phyloP scores from a whole-genome alignment of 139 green algal genomes.

The Nannochloris sp. region DNA sequence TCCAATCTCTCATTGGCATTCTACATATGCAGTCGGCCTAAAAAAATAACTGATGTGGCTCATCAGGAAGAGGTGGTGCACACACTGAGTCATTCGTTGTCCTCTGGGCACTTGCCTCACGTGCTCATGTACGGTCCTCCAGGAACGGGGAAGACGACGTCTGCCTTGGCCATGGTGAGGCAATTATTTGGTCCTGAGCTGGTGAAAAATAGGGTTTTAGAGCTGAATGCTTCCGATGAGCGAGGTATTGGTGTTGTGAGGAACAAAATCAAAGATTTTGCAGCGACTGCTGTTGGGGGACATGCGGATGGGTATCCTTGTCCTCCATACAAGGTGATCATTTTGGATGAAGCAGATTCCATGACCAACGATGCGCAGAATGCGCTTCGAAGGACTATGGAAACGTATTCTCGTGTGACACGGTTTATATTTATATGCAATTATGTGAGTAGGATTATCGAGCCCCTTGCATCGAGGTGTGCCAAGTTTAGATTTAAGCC shows the following conservation, averaged over 20 bases:
- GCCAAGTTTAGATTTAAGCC: slow-evolving; percentile 87
- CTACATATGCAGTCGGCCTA: slow-evolving; percentile 62
- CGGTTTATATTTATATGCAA: slow-evolving; percentile 98
- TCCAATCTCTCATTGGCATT: neutral
- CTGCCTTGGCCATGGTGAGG: slow-evolving; percentile 83
- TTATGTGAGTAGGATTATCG: slow-evolving; percentile 97
- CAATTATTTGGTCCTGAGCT: slow-evolving; percentile 79
- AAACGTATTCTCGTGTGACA: slow-evolving; percentile 86
- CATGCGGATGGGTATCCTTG: slow-evolving; percentile 71
- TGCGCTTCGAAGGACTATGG: slow-evolving; percentile 94
- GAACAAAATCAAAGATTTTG: slow-evolving; percentile 90
- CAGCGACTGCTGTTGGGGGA: slow-evolving; percentile 60
- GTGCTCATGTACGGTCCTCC: slow-evolving; percentile 96
- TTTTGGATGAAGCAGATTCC: slow-evolving; percentile 94
- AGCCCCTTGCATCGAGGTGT: slow-evolving; percentile 83
- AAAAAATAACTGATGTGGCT: slow-evolving; percentile 80
- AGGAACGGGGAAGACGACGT: slow-evolving; percentile 94
- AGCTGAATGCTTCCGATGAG: slow-evolving; percentile 96
- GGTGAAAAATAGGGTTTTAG: slow-evolving; percentile 78
- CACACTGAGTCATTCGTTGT: slow-evolving; percentile 73
- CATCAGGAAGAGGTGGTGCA: slow-evolving; percentile 90
- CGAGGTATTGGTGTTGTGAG: slow-evolving; percentile 89
- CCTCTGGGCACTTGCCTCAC: slow-evolving; percentile 82
- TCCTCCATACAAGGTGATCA: slow-evolving; percentile 94
- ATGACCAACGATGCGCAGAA: slow-evolving; percentile 95